Evolutionary conservation across 108 stramenopile species (phyloP).

Genomic region (Fragilariopsis cylindrus): DNA sequence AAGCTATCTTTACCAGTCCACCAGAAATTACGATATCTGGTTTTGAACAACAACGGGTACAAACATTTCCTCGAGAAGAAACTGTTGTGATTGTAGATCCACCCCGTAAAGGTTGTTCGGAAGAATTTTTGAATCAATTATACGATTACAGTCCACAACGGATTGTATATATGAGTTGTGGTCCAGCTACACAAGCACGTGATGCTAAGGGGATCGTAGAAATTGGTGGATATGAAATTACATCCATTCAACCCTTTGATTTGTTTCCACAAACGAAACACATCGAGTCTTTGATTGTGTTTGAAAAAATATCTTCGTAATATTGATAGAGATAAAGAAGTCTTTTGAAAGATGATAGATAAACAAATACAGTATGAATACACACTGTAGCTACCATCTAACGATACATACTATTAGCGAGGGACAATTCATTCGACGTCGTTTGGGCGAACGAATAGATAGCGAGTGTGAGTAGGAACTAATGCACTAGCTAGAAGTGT

Average conservation of each 20-base stretch:
- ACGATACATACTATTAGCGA: no score
- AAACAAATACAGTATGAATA: no score
- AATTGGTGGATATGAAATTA: slow-evolving; percentile 75
- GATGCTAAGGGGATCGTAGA: slow-evolving; percentile 86
- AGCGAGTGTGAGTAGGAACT: no score
- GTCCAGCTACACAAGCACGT: slow-evolving; percentile 96
- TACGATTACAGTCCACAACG: slow-evolving; percentile 78
- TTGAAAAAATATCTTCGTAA: slow-evolving; percentile 51
- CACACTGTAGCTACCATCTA: no score
- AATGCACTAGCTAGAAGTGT: no score
- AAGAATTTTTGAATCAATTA: slow-evolving; percentile 90
- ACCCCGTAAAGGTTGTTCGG: slow-evolving; percentile 93
- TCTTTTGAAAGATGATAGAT: no score
- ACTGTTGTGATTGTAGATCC: slow-evolving; percentile 96
- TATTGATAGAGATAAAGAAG: no score
- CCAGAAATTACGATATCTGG: slow-evolving; percentile 34
- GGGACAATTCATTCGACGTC: no score
- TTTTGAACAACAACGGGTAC: slow-evolving; percentile 44
- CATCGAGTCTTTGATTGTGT: slow-evolving; percentile 93
- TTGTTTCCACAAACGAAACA: slow-evolving; percentile 96
- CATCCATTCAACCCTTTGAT: slow-evolving; percentile 91
- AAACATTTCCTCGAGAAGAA: slow-evolving; percentile 73
- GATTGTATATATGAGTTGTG: slow-evolving; percentile 96
- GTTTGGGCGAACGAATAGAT: no score
- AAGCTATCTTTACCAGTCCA: slow-evolving; percentile 83